A percentile compares a stretch with the other conserved stretches of the same genome.
Evolutionary conservation across 441 rosid species (phyloP).

Genomic region (Isatis lusitanica): DNA sequence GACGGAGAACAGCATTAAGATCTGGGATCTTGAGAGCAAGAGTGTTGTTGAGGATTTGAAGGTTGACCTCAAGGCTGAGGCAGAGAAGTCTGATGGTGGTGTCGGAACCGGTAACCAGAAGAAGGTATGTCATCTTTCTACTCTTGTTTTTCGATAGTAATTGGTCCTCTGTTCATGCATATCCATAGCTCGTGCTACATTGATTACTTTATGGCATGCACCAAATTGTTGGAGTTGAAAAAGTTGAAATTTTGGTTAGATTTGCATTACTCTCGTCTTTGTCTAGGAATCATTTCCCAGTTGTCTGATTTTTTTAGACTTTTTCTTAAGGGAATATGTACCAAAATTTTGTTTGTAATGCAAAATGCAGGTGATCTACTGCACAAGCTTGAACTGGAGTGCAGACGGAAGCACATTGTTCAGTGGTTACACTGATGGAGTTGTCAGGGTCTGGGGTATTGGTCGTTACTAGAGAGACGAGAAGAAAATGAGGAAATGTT

Average conservation of each 20-base stretch:
- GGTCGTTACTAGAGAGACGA: constrained; percentile 58
- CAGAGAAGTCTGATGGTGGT: constrained; percentile 67
- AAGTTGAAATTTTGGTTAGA: background rate
- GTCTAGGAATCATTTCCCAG: background rate
- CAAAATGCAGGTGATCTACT: constrained; percentile 67
- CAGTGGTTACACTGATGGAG: constrained; percentile 94
- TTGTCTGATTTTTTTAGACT: no score
- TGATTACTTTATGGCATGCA: background rate
- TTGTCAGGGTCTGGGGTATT: constrained; percentile 90
- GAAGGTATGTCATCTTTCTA: constrained; percentile 26
- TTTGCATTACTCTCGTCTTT: background rate
- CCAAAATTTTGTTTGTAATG: background rate
- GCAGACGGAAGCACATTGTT: constrained; percentile 90
- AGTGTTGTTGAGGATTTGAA: constrained; percentile 88
- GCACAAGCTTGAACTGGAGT: constrained; percentile 95
- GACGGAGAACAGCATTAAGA: constrained; percentile 84
- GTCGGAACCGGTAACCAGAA: constrained; percentile 46
- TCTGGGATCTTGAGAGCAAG: constrained; percentile 98
- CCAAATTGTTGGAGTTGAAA: background rate
- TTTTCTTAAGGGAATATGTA: no score
- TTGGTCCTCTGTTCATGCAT: background rate
- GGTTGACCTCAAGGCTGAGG: constrained; percentile 93
- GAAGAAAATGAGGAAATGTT: background rate
- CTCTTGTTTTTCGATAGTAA: background rate
- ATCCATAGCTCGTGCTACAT: background rate